Base-by-base conservation (phyloP, 1,139 yeast species). In the Candida sp. region DNA sequence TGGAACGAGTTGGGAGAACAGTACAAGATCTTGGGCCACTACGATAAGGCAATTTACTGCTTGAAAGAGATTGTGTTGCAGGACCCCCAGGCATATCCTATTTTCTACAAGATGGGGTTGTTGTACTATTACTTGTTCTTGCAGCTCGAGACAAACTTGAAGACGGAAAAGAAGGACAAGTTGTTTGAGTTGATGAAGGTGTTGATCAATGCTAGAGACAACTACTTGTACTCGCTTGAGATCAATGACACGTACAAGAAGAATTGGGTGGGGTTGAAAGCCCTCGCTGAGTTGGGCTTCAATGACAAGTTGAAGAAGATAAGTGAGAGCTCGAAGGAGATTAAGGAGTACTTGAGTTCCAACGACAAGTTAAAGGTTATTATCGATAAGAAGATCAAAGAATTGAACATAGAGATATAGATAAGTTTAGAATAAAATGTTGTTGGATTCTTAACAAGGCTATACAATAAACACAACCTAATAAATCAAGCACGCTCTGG, bases 1-100 rank as follows among this genome's bases (percentile, higher is more conserved):
- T 91, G 96, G 96, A 78, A 84, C 44, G 96, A 90, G 67, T 73
- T 91, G 52, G 88, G 85, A 5, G 82, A 84, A 39, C 76, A 80
- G 27, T 93, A 93, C 63, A 68, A 69, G 35, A 64, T 70, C 7
- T 57, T 77, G n/a, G 92, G 92, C 1, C 84, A 85, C 58, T 86
- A 81, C 59, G 86, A 83, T 32, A 84, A 86, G 60, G 86, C 96
- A 0, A 77, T 88, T 7, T 84, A 78, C 63, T 78, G 90, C 53
- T 77, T 81, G 40, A 85, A 90, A 61, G 97, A 93, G 62, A 80
- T 89, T 1, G 67, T 92, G 25, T 61, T 90, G 37, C 76, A 82
- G 26, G 78, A 78, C 50, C 97, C 98, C 2, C 75, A 76, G 54
- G 96, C 96, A 9, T 91, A 88, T 68, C 83, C 86, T 51, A 78